Percentiles rank a stretch among this genome's conserved stretches.
Evolutionary conservation across 768 basidiomycete genomes (phyloP).

Genomic region (Tylopilus cervinicoccineus): DNA sequence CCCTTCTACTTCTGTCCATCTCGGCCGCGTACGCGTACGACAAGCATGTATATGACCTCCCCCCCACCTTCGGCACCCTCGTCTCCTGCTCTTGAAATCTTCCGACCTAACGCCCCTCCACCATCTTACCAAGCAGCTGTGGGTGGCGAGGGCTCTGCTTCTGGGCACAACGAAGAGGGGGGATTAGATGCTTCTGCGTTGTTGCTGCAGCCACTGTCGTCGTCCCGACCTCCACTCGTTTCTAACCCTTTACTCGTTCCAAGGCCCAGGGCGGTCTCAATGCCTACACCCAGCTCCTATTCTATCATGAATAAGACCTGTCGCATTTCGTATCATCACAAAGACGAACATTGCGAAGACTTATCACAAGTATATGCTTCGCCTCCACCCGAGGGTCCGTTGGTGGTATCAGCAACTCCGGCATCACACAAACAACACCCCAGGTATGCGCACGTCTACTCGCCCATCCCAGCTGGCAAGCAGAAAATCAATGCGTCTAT

Average conservation of each 20-base stretch:
- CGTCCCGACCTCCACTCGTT: constrained; percentile 10
- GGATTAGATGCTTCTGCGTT: constrained; percentile 23
- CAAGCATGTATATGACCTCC: constrained; percentile 23
- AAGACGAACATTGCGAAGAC: constrained; percentile 24
- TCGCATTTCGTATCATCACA: constrained; percentile 14
- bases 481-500: constrained; percentile 11
- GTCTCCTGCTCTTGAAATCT: constrained; percentile 16
- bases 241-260: constrained; percentile 12
- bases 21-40: constrained; percentile 25
- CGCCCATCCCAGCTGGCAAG: constrained; percentile 13
- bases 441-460: constrained; percentile 28
- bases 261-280: constrained; percentile 25
- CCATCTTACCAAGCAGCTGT: constrained; percentile 21
- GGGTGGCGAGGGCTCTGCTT: neutral
- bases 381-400: constrained; percentile 28
- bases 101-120: constrained; percentile 24
- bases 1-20: constrained; percentile 22
- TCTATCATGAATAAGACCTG: constrained; percentile 7
- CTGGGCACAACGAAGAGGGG: neutral
- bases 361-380: constrained; percentile 28
- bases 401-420: constrained; percentile 15
- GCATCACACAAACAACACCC: constrained; percentile 22
- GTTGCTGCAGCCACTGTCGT: constrained; percentile 24
- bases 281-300: constrained; percentile 13
- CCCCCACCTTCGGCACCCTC: constrained; percentile 5